Percentiles rank a stretch among this genome's conserved stretches.
Evolutionary conservation across 352 stramenopile species (phyloP).

Genomic region (Phytophthora vignae): DNA sequence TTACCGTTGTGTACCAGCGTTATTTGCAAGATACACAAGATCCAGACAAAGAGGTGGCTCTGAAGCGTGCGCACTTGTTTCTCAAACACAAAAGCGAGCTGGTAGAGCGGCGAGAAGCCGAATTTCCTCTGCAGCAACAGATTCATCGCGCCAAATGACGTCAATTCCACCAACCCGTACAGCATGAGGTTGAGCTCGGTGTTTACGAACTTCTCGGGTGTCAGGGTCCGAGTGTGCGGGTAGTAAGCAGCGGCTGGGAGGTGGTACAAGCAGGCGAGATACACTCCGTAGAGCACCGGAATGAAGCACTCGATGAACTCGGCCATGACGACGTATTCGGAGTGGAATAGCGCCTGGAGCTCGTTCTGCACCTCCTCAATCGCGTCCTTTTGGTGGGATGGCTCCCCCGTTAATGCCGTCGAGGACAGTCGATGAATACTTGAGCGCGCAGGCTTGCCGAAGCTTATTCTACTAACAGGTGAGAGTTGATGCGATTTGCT

Average conservation of each 20-base stretch:
- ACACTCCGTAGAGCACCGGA: constrained; percentile 37
- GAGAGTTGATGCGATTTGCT: too few species aligned
- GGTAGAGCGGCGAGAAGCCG: constrained; percentile 32
- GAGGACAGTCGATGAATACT: too few species aligned
- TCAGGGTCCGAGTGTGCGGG: constrained; percentile 6
- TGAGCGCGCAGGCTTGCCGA: too few species aligned
- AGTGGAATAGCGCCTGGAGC: constrained; percentile 41
- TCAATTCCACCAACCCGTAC: constrained; percentile 23
- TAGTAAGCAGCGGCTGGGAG: constrained; percentile 30
- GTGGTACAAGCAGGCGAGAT: constrained; percentile 19
- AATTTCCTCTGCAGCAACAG: constrained; percentile 13
- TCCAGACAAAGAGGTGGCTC: constrained; percentile 37
- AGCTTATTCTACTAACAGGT: too few species aligned
- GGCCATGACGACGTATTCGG: constrained; percentile 38
- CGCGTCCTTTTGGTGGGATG: too few species aligned
- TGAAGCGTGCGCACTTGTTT: constrained; percentile 38
- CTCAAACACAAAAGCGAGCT: constrained; percentile 44
- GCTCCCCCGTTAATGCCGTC: too few species aligned
- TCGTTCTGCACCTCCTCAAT: constrained; percentile 1
- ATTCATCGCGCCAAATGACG: constrained; percentile 16
- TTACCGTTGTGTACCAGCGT: too few species aligned
- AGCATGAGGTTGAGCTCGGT: constrained; percentile 14
- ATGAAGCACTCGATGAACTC: constrained; percentile 45
- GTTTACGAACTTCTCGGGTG: background rate
- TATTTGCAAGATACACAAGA: constrained; percentile 16